Evolutionary conservation across 208 protist genomes (phyloP), one percentile per base, ranked within the genome.

Genomic region (Wallacemonas sp.): DNA sequence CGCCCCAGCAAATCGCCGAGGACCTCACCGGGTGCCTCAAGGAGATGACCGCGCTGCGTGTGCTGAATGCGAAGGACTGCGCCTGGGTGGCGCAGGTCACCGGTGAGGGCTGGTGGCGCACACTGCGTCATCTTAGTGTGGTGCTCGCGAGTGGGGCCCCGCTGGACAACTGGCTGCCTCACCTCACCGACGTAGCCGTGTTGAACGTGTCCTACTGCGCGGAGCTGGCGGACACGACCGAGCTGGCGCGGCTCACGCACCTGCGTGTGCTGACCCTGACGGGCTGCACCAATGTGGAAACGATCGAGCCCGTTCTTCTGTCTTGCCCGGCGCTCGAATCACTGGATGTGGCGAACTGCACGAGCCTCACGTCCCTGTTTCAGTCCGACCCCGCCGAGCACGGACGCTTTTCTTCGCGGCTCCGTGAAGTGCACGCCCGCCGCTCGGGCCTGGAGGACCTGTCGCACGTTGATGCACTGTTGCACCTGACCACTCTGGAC

Each of bases 401-500:
- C 5, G 44, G 12, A 23, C 8, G 7, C 10, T 22, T 49, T 0
- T 25, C 10, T 7, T 18, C 20, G 5, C 10, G 31, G 14, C 52
- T 59, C 4, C 52, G 22, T n/a, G 22, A 18, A 7, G 3, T 59
- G n/a, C 14, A 44, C 32, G 52, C 52, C 20, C 52, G 52, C 12
- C 52, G 20, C 52, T 33, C 52, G 4, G 52, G 52, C 29, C 31
- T 59, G 31, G 26, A 3, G 16, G 52, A 59, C 28, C 16, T 59
- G 16, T 12, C 5, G 8, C n/a, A 26, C 32, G 22, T 59, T 25
- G 5, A 59, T 7, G 52, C 14, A 20, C 22, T 57, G 3, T 1
- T 5, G 16, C 18, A 29, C n/a, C 72, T 77, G 18, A 42, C 62
- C n/a, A 23, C 42, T 31, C 66, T 77, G 1, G 49, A 59, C 36